Conservation (phyloP, 441 rosid genomes). For the Arabidopsis lyrata region DNA sequence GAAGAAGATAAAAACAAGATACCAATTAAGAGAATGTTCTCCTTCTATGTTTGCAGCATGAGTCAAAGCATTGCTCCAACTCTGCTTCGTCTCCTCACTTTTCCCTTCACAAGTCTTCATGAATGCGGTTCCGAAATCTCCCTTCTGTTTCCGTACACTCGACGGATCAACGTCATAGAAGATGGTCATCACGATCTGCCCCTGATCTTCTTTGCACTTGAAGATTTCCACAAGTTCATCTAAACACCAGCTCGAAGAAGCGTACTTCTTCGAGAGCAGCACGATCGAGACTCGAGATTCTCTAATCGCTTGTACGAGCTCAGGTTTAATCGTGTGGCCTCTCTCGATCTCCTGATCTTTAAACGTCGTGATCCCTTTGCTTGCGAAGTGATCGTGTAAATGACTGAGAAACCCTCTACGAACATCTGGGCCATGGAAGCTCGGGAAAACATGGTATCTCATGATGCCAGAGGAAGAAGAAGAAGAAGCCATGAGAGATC, state of each 20-base stretch:
- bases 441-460: not conserved
- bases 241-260: conserved; percentile 16
- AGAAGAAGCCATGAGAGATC: not conserved
- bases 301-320: not conserved
- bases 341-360: not conserved
- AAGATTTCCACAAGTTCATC: conserved; percentile 9
- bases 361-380: conserved; percentile 12
- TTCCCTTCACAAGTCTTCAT: too few relatives aligned
- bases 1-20: too few relatives aligned
- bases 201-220: not conserved
- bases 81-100: too few relatives aligned
- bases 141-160: not conserved
- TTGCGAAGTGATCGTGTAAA: too few relatives aligned
- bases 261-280: not conserved
- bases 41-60: too few relatives aligned
- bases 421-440: not conserved
- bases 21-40: too few relatives aligned
- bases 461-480: not conserved
- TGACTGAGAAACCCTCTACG: too few relatives aligned
- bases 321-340: conserved; percentile 12
- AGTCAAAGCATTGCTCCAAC: too few relatives aligned
- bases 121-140: too few relatives aligned
- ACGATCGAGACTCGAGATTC: not conserved
- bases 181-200: not conserved
- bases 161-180: conserved; percentile 10